A percentile compares a stretch with the other conserved stretches of the same genome.
Evolutionary conservation across 2,329 filamentous ascomycete species (phyloP).

Genomic region (Kalmusia sp.): DNA sequence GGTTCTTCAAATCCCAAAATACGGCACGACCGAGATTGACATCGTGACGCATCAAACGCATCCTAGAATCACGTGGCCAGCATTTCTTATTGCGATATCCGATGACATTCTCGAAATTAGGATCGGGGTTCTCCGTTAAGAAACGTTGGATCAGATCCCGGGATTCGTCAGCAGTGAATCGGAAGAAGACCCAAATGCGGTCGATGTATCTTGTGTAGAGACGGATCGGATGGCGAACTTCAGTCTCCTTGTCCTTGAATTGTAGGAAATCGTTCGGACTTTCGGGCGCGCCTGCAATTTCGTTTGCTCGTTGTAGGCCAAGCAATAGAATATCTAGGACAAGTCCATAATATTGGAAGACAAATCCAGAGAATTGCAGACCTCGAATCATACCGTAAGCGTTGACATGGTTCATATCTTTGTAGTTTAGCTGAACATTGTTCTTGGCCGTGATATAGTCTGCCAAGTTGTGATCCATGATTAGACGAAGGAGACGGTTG

Average conservation of each 20-base stretch:
- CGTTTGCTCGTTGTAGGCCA: constrained; percentile 93
- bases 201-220: constrained; percentile 98
- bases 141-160: constrained; percentile 96
- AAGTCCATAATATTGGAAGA: constrained; percentile 98
- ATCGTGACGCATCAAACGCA: constrained; percentile 98
- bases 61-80: constrained; percentile 96
- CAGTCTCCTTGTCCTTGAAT: constrained; percentile 91
- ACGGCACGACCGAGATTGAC: constrained; percentile 97
- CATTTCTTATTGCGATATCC: constrained; percentile 99
- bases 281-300: constrained; percentile 93
- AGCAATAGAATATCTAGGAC: constrained; percentile 92
- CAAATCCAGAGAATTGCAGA: constrained; percentile 96
- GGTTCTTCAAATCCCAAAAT: constrained; percentile 99
- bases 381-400: constrained; percentile 98
- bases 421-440: constrained; percentile 98
- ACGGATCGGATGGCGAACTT: constrained; percentile 92
- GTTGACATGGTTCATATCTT: constrained; percentile 99
- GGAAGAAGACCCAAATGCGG: constrained; percentile 97
- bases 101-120: constrained; percentile 99
- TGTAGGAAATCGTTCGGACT: constrained; percentile 97
- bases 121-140: constrained; percentile 96
- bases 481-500: constrained; percentile 88
- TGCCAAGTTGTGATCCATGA: constrained; percentile 99
- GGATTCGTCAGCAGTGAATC: constrained; percentile 93
- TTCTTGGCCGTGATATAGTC: constrained; percentile 99